Conservation (phyloP, 116 monocot genomes). For the Cymodocea nodosa region DNA sequence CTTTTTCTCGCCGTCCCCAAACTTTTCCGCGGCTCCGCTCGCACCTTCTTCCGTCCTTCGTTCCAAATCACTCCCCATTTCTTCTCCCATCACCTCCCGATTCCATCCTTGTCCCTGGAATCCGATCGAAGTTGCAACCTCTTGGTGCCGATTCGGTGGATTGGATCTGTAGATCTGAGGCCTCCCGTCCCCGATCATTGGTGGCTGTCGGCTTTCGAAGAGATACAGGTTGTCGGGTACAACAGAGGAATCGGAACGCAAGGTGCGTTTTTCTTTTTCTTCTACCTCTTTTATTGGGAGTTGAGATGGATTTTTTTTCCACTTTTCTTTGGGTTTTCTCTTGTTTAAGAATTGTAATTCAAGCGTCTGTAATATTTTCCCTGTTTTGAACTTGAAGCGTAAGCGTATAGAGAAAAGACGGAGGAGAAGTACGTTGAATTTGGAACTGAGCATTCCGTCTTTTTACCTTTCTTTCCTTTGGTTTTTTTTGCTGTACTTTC, state of each 20-base stretch:
- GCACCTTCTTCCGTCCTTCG: not conserved
- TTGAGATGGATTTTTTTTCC: too few relatives aligned
- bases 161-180: not conserved
- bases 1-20: too few relatives aligned
- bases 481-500: too few relatives aligned
- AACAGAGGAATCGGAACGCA: not conserved
- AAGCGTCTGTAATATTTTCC: too few relatives aligned
- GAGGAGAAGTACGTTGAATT: too few relatives aligned
- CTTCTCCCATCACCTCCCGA: not conserved
- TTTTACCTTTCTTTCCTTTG: too few relatives aligned
- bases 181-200: not conserved
- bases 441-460: too few relatives aligned
- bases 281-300: not conserved
- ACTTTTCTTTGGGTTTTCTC: too few relatives aligned
- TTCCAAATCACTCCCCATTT: not conserved
- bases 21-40: too few relatives aligned
- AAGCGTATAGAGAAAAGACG: too few relatives aligned
- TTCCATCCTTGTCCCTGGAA: not conserved
- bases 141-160: not conserved
- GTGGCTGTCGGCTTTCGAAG: not conserved
- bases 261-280: not conserved
- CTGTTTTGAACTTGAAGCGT: too few relatives aligned
- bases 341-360: too few relatives aligned
- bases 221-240: not conserved
- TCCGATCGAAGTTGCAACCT: not conserved